Percentiles rank a stretch among this genome's conserved stretches.
phyloP scores from a whole-genome alignment of 192 early-diverging fungal species.

The Lobosporangium transversale region DNA sequence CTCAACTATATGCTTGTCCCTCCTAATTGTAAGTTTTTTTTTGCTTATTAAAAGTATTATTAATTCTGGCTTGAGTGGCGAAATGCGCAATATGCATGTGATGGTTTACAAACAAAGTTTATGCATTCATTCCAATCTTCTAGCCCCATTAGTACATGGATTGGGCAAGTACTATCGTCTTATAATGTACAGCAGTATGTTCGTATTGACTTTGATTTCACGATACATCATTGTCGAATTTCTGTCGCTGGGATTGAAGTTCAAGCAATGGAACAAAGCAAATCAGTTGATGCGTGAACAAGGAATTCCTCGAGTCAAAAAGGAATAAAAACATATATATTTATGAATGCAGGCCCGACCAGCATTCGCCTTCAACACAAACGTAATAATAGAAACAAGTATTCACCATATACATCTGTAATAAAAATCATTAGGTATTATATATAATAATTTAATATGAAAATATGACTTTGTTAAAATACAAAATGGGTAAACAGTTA shows the following conservation, averaged over 20 bases:
- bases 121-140: no score
- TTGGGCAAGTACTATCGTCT: constrained; percentile 51
- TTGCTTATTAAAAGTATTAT: neutral
- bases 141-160: constrained; percentile 36
- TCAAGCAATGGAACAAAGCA: constrained; percentile 36
- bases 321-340: no score
- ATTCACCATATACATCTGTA: no score
- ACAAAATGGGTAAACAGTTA: no score
- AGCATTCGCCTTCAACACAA: neutral
- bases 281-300: constrained; percentile 36
- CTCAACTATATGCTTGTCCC: constrained; percentile 66
- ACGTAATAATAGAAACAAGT: constrained; percentile 4
- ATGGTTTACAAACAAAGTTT: no score
- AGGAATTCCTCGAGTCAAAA: constrained; percentile 38
- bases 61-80: neutral
- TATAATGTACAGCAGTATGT: constrained; percentile 16
- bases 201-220: constrained; percentile 27
- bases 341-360: no score
- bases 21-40: constrained; percentile 57
- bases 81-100: neutral
- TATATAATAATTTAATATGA: no score
- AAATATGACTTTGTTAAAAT: no score
- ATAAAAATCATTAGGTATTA: no score
- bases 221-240: constrained; percentile 44
- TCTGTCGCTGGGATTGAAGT: constrained; percentile 30